phyloP scores from a whole-genome alignment of 345 rosid genomes.

The Moringa oleifera region DNA sequence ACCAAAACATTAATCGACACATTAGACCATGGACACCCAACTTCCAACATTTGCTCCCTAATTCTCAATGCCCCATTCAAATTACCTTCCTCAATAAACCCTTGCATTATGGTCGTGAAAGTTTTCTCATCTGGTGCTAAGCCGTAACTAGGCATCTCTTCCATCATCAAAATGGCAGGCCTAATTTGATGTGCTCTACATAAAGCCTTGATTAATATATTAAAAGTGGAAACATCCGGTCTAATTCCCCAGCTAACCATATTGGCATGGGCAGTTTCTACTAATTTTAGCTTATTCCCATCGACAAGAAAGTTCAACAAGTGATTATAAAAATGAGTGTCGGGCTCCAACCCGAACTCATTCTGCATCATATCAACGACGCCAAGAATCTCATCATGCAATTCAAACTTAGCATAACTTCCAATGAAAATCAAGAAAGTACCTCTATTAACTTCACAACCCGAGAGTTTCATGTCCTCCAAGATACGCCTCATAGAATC shows the following conservation, averaged over 20 bases:
- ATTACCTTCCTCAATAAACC: conserved; percentile 76
- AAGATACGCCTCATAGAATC: conserved; percentile 55
- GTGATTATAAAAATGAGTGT: conserved; percentile 63
- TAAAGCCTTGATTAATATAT: conserved; percentile 72
- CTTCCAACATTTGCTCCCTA: conserved; percentile 52
- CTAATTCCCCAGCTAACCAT: conserved; percentile 55
- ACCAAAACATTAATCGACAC: conserved; percentile 82
- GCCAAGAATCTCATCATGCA: conserved; percentile 48
- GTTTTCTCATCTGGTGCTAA: conserved; percentile 78
- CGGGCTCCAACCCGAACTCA: conserved; percentile 48
- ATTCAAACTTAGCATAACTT: conserved; percentile 53
- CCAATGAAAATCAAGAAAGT: conserved; percentile 51
- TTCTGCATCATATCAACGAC: conserved; percentile 50
- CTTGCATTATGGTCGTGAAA: conserved; percentile 83
- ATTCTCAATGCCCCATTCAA: conserved; percentile 71
- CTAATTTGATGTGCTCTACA: conserved; percentile 87
- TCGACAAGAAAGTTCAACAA: conserved; percentile 78
- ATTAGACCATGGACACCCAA: conserved; percentile 45
- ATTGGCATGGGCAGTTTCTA: conserved; percentile 55
- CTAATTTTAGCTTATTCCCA: conserved; percentile 60
- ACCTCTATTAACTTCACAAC: conserved; percentile 37
- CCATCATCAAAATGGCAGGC: conserved; percentile 81
- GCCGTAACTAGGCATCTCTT: conserved; percentile 71
- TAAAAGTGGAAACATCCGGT: conserved; percentile 83
- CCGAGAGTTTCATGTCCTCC: conserved; percentile 42